These are phyloP conservation scores for Waitea zeae DNA, from an alignment of 1,284 basidiomycete species.

Conservation along the genomic window DNA sequence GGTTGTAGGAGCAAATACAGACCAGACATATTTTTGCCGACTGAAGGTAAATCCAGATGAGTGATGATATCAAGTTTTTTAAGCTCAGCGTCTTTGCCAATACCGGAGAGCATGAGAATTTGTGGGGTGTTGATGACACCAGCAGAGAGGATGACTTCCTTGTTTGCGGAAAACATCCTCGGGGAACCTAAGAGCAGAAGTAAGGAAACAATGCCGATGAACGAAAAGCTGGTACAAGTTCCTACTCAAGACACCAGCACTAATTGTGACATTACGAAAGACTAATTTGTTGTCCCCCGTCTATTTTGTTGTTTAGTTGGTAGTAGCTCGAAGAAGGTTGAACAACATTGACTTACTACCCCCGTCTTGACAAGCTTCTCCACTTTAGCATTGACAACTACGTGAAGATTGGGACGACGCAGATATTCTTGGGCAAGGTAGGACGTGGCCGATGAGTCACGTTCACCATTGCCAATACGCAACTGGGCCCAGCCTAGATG, in stretches of 20 bases:
- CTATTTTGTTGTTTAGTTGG: too few species aligned
- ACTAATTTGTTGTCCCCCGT: too few species aligned
- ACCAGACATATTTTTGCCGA: slow-evolving; percentile 21
- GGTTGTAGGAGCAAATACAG: background rate
- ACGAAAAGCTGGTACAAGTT: slow-evolving; percentile 7
- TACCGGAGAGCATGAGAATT: slow-evolving; percentile 22
- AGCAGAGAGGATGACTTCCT: slow-evolving; percentile 5
- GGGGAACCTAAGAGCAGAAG: slow-evolving; percentile 13
- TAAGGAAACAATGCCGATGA: slow-evolving; percentile 5
- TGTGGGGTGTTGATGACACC: slow-evolving; percentile 3
- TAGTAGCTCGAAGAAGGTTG: too few species aligned
- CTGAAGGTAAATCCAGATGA: slow-evolving; percentile 15
- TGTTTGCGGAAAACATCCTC: slow-evolving; percentile 6
- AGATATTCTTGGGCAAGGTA: slow-evolving; percentile 8
- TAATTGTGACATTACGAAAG: slow-evolving; percentile 2
- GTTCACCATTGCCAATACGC: slow-evolving; percentile 9
- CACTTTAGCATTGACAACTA: slow-evolving; percentile 15
- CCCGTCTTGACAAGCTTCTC: slow-evolving; percentile 9
- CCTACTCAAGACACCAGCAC: slow-evolving; percentile 7
- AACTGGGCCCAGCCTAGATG: slow-evolving; percentile 11
- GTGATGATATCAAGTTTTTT: slow-evolving; percentile 14
- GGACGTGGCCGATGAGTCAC: slow-evolving; percentile 11
- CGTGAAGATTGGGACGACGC: slow-evolving; percentile 12
- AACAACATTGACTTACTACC: slow-evolving; percentile 16
- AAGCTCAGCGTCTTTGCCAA: slow-evolving; percentile 17